Base-by-base conservation (phyloP, 192 early-diverging fungal species). In the Phycomyces blakesleeanus region DNA sequence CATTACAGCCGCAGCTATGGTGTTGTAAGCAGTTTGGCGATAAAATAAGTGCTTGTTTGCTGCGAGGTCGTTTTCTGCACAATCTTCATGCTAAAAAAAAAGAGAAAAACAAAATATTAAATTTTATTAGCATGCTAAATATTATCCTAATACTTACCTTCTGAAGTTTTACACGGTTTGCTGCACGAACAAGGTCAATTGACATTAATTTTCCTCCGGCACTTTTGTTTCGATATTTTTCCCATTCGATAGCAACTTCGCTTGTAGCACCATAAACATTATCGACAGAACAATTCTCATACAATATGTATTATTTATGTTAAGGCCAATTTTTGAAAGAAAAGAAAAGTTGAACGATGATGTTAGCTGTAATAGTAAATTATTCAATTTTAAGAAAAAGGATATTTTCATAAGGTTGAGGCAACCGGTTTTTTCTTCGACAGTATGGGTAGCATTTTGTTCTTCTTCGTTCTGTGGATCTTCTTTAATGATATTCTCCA, bases 21-120 rank as follows among this genome's bases (percentile, higher is more conserved):
- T 80, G 61, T 81, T 83, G 50, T 81, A 90, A 0, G 85, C 84
- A 2, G 81, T 69, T 21, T 80, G 84, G 50, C 86, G 80, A 57
- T 57, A 84, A 47, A 67, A 12, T 18, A 75, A 15, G 61, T 68
- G 37, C 57, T 51, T 27, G 50, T 49, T 9, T 25, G 25, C 10
- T 55, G 68, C 3, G 52, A 38, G 10, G 54, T 59, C 1, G 64
- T 72, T 47, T 47, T 71, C 27, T 67, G 22, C 0, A 42, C 49
- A 20, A 26, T 71, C 72, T 72, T 66, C 18, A 26, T 39, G 25
- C 26, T 18, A 37, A 44, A 41, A 6, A 27, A 53, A 21, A 20
- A 49, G 47, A 61, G 47, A 29, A 53, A 15, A 6, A 25, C 9
- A 9, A 55, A 6, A 41, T 41, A 25, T 37, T 6, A 57, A 20